phyloP scores from a whole-genome alignment of 306 rosid species.

The Lathyrus oleraceus region DNA sequence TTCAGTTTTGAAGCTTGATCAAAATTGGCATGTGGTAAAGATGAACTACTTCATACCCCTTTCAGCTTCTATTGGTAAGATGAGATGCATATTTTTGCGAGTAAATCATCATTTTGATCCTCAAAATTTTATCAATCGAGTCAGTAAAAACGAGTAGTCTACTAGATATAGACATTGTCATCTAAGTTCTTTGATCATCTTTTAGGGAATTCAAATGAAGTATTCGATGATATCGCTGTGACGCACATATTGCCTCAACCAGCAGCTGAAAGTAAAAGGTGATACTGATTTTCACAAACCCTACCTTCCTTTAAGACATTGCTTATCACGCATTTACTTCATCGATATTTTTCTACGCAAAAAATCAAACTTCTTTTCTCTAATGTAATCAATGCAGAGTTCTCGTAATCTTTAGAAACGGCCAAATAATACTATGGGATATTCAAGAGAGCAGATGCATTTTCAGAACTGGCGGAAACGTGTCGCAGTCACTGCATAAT shows the following conservation, averaged over 20 bases:
- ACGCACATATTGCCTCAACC: slow-evolving; percentile 74
- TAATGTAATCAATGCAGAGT: slow-evolving; percentile 54
- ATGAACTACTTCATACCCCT: slow-evolving; percentile 72
- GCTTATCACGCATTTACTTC: slow-evolving; percentile 4
- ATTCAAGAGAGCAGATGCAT: slow-evolving; percentile 63
- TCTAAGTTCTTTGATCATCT: slow-evolving; percentile 29
- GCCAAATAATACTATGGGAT: slow-evolving; percentile 68
- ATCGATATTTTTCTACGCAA: not conserved
- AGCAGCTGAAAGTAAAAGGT: slow-evolving; percentile 82
- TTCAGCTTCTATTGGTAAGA: slow-evolving; percentile 66
- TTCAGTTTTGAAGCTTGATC: slow-evolving; percentile 70
- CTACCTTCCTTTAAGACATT: slow-evolving; percentile 1
- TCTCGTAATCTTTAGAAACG: slow-evolving; percentile 66
- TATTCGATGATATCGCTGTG: slow-evolving; percentile 45
- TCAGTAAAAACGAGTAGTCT: not conserved
- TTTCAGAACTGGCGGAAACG: slow-evolving; percentile 62
- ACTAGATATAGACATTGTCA: not conserved
- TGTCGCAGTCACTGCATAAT: slow-evolving; percentile 46
- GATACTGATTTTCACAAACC: slow-evolving; percentile 24
- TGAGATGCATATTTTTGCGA: slow-evolving; percentile 26
- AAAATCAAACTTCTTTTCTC: not conserved
- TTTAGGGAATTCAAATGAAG: slow-evolving; percentile 62
- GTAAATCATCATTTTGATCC: not conserved
- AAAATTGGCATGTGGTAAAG: slow-evolving; percentile 48
- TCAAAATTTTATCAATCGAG: not conserved